Conservation (phyloP, 2,329 filamentous ascomycete genomes). For the Onygena corvina region DNA sequence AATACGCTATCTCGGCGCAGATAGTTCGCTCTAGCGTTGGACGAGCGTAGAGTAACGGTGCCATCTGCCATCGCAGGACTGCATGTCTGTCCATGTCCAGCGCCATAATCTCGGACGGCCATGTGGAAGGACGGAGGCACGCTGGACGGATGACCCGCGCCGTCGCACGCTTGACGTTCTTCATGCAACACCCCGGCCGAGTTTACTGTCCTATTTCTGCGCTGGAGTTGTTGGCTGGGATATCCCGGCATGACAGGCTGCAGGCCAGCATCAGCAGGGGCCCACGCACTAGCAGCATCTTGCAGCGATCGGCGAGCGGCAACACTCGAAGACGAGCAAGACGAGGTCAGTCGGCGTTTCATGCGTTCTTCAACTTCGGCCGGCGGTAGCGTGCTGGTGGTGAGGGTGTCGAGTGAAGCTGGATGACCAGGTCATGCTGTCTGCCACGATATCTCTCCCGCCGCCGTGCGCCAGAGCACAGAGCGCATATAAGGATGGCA, state of each 20-base stretch:
- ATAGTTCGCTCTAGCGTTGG: no score
- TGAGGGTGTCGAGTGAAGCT: not conserved
- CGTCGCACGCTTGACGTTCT: not conserved
- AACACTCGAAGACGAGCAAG: not conserved
- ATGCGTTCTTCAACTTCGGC: not conserved
- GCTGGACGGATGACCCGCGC: not conserved
- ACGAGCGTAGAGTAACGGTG: no score
- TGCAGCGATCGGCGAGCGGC: conserved; percentile 4
- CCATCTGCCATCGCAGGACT: no score
- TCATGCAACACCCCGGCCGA: no score
- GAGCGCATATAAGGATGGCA: no score
- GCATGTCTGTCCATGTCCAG: no score
- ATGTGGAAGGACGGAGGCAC: not conserved
- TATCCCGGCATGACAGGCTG: no score
- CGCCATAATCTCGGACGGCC: no score
- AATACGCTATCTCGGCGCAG: not conserved
- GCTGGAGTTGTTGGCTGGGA: no score
- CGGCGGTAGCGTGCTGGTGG: not conserved
- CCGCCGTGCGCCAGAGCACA: not conserved
- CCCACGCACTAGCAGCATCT: conserved; percentile 2
- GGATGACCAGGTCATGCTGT: conserved; percentile 2
- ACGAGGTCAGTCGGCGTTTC: no score
- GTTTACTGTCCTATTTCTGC: no score
- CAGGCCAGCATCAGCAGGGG: no score
- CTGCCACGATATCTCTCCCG: not conserved